Evolutionary conservation across 2,329 filamentous ascomycete species (phyloP).

Genomic region (Calonectria hongkongensis): DNA sequence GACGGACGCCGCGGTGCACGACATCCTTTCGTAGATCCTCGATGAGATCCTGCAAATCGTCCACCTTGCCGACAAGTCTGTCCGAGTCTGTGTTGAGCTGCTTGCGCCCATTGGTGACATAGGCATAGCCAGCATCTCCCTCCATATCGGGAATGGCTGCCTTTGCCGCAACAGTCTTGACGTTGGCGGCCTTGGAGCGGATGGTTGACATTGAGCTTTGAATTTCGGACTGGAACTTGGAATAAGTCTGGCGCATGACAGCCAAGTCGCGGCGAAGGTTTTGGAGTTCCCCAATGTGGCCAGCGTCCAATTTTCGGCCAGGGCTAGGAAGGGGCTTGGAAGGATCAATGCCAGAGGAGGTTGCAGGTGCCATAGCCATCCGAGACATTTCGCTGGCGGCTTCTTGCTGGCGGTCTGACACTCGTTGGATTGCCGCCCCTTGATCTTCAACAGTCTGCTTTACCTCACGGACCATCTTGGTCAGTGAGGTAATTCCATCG

Average conservation of each 20-base stretch:
- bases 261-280: slow-evolving; percentile 91
- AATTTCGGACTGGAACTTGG: slow-evolving; percentile 91
- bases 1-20: slow-evolving; percentile 92
- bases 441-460: slow-evolving; percentile 90
- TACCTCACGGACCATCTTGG: slow-evolving; percentile 88
- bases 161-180: slow-evolving; percentile 85
- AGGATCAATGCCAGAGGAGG: slow-evolving; percentile 65
- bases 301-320: slow-evolving; percentile 70
- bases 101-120: slow-evolving; percentile 92
- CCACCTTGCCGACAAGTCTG: slow-evolving; percentile 91
- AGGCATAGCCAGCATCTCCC: slow-evolving; percentile 86
- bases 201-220: slow-evolving; percentile 90
- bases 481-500: slow-evolving; percentile 88
- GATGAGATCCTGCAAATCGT: slow-evolving; percentile 97
- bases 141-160: slow-evolving; percentile 82
- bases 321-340: slow-evolving; percentile 58
- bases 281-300: slow-evolving; percentile 86
- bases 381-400: slow-evolving; percentile 89
- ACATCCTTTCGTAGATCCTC: slow-evolving; percentile 99
- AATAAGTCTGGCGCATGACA: slow-evolving; percentile 93
- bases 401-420: slow-evolving; percentile 93
- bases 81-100: slow-evolving; percentile 91
- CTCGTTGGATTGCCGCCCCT: slow-evolving; percentile 85
- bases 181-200: slow-evolving; percentile 85
- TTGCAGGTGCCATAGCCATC: slow-evolving; percentile 68